These are phyloP conservation scores for Colletotrichum zoysiae DNA, from an alignment of 2,329 filamentous ascomycete species.

Conservation along the genomic window DNA sequence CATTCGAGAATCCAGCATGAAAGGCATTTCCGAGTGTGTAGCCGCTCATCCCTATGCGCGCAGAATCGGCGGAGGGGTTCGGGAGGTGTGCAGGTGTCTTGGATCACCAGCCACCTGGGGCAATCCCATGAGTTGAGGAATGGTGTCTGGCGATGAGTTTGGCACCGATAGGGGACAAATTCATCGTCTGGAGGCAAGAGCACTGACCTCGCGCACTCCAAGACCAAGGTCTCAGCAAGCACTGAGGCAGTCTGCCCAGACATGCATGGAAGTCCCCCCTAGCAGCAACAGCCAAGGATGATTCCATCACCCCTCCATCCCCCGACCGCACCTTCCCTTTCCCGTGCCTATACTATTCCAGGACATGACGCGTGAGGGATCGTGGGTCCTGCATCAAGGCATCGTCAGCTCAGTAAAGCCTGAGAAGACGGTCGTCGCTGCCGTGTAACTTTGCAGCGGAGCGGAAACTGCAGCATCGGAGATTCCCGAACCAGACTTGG, in stretches of 20 bases:
- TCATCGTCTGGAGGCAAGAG: conserved; percentile 1
- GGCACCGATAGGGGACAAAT: neutral
- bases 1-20: neutral
- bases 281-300: neutral
- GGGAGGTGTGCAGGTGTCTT: conserved; percentile 29
- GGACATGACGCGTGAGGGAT: conserved; percentile 27
- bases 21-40: conserved; percentile 13
- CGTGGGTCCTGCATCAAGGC: conserved; percentile 23
- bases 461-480: conserved; percentile 6
- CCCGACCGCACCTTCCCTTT: conserved; percentile 9
- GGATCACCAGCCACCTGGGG: conserved; percentile 8
- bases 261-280: neutral
- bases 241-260: neutral
- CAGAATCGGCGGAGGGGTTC: neutral
- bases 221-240: neutral
- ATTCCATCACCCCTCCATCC: neutral
- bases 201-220: neutral
- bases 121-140: conserved; percentile 11
- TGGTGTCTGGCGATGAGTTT: neutral
- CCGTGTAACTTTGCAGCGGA: neutral
- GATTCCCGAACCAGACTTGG: neutral
- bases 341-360: conserved; percentile 31
- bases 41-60: conserved; percentile 1
- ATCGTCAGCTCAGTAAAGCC: neutral
- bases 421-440: conserved; percentile 2